Base-by-base conservation (phyloP, 2,329 filamentous ascomycete genomes). In the Thielaviopsis populi region DNA sequence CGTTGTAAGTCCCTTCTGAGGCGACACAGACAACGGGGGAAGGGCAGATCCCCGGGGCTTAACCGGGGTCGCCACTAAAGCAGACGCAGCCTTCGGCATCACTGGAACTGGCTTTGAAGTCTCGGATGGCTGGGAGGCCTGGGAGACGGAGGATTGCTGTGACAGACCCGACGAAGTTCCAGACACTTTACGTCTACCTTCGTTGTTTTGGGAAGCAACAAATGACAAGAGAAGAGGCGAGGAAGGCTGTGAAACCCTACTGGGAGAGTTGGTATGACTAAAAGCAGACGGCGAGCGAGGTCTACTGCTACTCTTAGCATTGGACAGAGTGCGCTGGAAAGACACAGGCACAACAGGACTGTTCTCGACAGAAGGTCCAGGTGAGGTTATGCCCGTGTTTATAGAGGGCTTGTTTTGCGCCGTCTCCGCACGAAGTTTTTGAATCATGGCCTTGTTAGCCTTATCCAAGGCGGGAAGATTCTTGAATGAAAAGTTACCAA, bases 381-480 rank as follows among this genome's bases (percentile, higher is more conserved):
- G 87, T 88, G 3, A 48, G 48, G 30, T 66, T 5, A 69, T 76
- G 61, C 76, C 75, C 1, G 79, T 77, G 65, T 77, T 81, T 3
- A 74, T 72, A 4, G 76, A 72, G 41, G 76, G 74, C 70, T 85
- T 85, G 70, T 74, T 82, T 68, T 83, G 91, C 76, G 96, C 80
- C 2, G 94, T 91, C 73, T 97, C 91, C 24, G 91, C 90, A 11
- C 91, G 86, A 65, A 99, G 79, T 73, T 97, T 97, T 70, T 97
- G 91, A 40, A 99, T 96, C 37, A 97, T 91, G 70, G 99, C 94
- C 72, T 99, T 99, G 75, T 99, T 99, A 63, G 94, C 94, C 74
- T 96, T 97, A 70, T 97, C 94, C 19, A 99, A 79, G 22, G 97
- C 92, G 0, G 92, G 91, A 59, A 99, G 77, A 70, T 99, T 99